Base-by-base conservation (phyloP, 2,329 filamentous ascomycete genomes). In the Truncatella angustata region DNA sequence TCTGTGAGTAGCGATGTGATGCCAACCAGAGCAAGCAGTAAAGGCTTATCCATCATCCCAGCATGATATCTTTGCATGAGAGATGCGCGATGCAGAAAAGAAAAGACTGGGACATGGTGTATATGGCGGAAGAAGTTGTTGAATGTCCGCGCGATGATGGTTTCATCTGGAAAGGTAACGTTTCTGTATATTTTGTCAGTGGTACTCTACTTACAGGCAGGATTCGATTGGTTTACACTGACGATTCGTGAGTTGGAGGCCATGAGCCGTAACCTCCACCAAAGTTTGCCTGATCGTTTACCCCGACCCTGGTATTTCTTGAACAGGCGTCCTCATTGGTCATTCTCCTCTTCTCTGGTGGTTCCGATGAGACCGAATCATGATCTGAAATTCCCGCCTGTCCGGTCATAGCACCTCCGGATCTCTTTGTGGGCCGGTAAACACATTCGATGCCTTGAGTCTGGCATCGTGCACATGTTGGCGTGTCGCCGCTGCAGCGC, bases 31-130 rank as follows among this genome's bases (percentile, higher is more conserved):
- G 79, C 78, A 4, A 82, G 70, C 4, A 83, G 68, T 5, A 84
- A 67, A 2, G 79, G 70, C 36, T 73, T 74, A 59, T 83, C 80
- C 56, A 83, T 76, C 55, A 79, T 79, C 44, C 79, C 79, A 4
- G 77, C 74, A 56, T 81, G 76, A 61, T 81, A 81, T 26, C 80
- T 73, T 61, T 82, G 79, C 78, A 82, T 81, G 21, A 83, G 74
- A 2, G 80, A 83, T 11, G 80, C 79, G 23, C 79, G 78, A 58
- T 84, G 80, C 14, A 84, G 65, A 52, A 83, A 84, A 10, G 79
- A 80, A 66, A 79, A 80, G 58, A 80, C 78, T 40, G 80, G 78
- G 48, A 83, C 79, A 55, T 83, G 80, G 64, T 83, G 79, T 36
- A 83, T 73, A 60, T 82, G 77, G 37, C 77, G 76, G 63, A 83